Conservation (phyloP, 805 yeast genomes). For the Hanseniaspora thailandica region DNA sequence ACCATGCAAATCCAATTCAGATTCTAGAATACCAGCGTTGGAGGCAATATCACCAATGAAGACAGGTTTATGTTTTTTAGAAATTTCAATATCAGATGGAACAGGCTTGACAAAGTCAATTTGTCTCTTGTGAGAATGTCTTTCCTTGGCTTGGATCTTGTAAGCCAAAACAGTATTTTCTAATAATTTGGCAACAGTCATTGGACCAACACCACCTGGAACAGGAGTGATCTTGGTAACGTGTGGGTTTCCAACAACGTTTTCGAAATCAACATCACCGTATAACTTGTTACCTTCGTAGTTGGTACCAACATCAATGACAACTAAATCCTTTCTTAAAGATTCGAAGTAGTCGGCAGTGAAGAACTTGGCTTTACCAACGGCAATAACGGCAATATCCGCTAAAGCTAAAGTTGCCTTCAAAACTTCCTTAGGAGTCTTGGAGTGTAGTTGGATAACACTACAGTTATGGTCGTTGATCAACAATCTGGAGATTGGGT, state of each 20-base stretch:
- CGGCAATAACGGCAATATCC: slow-evolving; percentile 74
- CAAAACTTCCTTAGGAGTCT: slow-evolving; percentile 41
- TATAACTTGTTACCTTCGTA: slow-evolving; percentile 62
- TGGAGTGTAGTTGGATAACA: slow-evolving; percentile 76
- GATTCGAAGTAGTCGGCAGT: slow-evolving; percentile 62
- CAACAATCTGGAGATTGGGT: slow-evolving; percentile 78
- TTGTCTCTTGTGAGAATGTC: slow-evolving; percentile 30
- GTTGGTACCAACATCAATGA: slow-evolving; percentile 77
- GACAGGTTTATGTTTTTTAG: slow-evolving; percentile 64
- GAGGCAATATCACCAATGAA: slow-evolving; percentile 54
- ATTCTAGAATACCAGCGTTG: slow-evolving; percentile 55
- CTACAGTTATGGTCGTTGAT: slow-evolving; percentile 63
- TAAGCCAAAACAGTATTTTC: slow-evolving; percentile 64
- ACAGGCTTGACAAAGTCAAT: slow-evolving; percentile 47
- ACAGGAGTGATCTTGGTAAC: slow-evolving; percentile 62
- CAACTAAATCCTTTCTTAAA: slow-evolving; percentile 41
- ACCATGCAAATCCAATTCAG: slow-evolving; percentile 66
- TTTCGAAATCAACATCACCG: slow-evolving; percentile 64
- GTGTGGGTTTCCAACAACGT: slow-evolving; percentile 29
- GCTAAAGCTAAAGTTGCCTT: slow-evolving; percentile 51
- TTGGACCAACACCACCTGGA: slow-evolving; percentile 88
- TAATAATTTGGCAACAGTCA: slow-evolving; percentile 77
- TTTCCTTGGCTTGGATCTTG: slow-evolving; percentile 7
- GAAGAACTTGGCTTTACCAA: slow-evolving; percentile 60
- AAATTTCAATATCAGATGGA: slow-evolving; percentile 70